Conservation (phyloP, 345 rosid species). For the Linum usitatissimum region DNA sequence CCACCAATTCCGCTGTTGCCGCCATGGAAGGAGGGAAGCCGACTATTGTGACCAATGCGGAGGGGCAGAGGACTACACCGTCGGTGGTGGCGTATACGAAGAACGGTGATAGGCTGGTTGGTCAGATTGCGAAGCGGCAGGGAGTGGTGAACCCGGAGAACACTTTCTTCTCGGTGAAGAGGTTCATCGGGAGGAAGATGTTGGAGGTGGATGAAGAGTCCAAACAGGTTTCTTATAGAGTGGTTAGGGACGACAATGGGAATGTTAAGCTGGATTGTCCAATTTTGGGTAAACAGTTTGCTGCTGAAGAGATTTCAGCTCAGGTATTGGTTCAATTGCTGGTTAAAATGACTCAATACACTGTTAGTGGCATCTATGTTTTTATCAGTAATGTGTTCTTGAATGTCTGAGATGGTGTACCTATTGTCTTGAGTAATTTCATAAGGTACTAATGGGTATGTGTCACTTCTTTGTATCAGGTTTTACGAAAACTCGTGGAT, state of each 20-base stretch:
- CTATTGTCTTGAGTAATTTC: too few relatives aligned
- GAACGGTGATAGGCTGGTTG: slow-evolving; percentile 81
- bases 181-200: slow-evolving; percentile 98
- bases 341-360: too few relatives aligned
- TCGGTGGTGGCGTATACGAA: slow-evolving; percentile 92
- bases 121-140: slow-evolving; percentile 97
- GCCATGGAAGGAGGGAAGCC: slow-evolving; percentile 99
- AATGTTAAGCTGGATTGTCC: slow-evolving; percentile 96
- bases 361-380: neutral
- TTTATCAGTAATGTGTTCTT: neutral
- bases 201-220: slow-evolving; percentile 90
- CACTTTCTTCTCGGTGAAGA: slow-evolving; percentile 93
- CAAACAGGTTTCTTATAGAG: slow-evolving; percentile 81
- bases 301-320: slow-evolving; percentile 97
- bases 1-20: slow-evolving; percentile 95
- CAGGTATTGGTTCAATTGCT: slow-evolving; percentile 43
- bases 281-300: slow-evolving; percentile 78
- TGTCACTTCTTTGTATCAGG: slow-evolving; percentile 25
- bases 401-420: neutral
- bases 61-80: slow-evolving; percentile 96
- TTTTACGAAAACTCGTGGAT: slow-evolving; percentile 89
- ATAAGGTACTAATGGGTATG: too few relatives aligned
- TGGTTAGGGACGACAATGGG: slow-evolving; percentile 79
- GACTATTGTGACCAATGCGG: slow-evolving; percentile 88
- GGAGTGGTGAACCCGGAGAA: slow-evolving; percentile 96